Evolutionary conservation across 73 alveolate genomes (phyloP).

Genomic region (Tetrahymena thermophila): DNA sequence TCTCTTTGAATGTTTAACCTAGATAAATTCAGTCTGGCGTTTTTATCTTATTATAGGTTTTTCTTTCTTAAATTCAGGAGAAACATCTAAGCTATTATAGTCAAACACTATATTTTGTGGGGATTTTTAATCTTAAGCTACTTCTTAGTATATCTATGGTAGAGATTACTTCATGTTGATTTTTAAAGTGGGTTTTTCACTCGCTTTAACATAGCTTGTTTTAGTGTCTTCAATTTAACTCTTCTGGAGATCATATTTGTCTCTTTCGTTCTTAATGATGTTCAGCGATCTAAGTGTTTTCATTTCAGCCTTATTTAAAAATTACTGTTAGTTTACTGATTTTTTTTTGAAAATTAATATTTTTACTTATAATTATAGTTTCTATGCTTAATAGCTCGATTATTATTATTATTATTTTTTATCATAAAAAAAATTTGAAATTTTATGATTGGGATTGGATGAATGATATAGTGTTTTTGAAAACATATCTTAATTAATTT

Average conservation of each 20-base stretch:
- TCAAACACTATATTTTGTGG: not conserved
- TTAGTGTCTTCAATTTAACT: not conserved
- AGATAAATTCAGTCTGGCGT: not conserved
- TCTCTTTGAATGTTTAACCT: not conserved
- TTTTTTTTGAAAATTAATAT: not conserved
- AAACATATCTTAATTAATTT: no score
- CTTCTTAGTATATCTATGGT: not conserved
- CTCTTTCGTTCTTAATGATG: not conserved
- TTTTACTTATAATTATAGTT: no score
- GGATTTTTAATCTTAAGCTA: not conserved
- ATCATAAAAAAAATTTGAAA: no score
- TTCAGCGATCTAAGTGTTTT: not conserved
- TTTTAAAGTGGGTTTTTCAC: not conserved
- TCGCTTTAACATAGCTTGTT: not conserved
- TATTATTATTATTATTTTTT: no score
- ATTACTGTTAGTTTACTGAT: not conserved
- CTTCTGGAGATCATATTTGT: not conserved
- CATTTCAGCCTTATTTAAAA: not conserved
- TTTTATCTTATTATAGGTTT: not conserved
- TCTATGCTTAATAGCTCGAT: not conserved
- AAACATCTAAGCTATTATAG: not conserved
- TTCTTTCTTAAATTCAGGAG: not conserved
- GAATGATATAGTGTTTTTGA: no score
- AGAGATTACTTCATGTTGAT: not conserved
- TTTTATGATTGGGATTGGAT: no score